Evolutionary conservation across 2,329 filamentous ascomycete species (phyloP).

Genomic region (Cadophora sp.): DNA sequence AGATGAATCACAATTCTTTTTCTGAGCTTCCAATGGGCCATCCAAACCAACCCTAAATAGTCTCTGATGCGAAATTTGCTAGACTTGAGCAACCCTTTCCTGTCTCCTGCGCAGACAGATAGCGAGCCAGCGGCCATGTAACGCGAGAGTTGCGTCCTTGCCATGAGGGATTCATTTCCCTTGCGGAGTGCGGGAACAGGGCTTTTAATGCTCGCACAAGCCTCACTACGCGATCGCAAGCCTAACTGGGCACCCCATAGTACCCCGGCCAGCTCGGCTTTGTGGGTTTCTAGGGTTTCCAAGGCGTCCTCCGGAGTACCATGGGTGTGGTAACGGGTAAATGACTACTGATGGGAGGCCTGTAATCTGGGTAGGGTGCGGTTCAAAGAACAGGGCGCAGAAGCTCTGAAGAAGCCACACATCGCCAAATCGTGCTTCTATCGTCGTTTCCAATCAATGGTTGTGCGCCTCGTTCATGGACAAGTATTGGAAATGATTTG

Average conservation of each 20-base stretch:
- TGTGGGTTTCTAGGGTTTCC: neutral
- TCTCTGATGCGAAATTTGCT: neutral
- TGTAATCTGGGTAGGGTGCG: neutral
- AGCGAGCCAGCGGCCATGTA: neutral
- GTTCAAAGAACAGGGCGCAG: conserved; percentile 8
- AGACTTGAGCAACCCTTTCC: neutral
- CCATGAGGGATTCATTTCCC: conserved; percentile 21
- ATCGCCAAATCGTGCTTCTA: neutral
- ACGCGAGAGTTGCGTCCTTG: conserved; percentile 5
- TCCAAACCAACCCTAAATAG: neutral
- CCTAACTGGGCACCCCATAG: neutral
- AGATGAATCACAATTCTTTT: neutral
- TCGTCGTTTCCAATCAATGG: neutral
- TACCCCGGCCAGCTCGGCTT: conserved; percentile 17
- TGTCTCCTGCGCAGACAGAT: neutral
- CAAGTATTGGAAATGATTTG: conserved; percentile 15
- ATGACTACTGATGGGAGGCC: conserved; percentile 5
- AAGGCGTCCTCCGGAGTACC: conserved; percentile 18
- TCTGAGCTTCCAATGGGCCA: neutral
- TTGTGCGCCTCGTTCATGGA: conserved; percentile 15
- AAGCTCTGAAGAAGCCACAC: conserved; percentile 20
- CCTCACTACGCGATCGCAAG: conserved; percentile 6
- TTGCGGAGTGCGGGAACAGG: conserved; percentile 10
- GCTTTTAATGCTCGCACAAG: conserved; percentile 19
- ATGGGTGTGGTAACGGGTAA: conserved; percentile 31